phyloP scores from a whole-genome alignment of 139 green algal species.

The Dunaliella sp. region DNA sequence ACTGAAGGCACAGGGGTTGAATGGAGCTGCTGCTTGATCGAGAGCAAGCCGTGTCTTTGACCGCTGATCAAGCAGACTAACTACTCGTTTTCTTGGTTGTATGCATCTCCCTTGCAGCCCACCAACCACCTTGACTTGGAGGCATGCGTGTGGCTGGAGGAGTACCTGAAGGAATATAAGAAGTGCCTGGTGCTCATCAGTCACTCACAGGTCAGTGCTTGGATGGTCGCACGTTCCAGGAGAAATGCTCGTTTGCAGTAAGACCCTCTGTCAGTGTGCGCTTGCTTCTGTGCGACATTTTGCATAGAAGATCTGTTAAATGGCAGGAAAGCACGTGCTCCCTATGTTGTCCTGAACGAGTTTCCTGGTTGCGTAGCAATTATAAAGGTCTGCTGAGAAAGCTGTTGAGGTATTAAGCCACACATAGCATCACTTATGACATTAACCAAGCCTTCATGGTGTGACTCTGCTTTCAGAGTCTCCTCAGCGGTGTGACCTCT shows the following conservation, averaged over 20 bases:
- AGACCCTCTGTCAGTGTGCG: not conserved
- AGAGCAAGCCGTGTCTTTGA: not conserved
- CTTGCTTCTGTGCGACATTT: not conserved
- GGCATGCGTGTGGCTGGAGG: slow-evolving; percentile 96
- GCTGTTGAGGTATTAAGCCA: not conserved
- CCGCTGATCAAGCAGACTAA: not conserved
- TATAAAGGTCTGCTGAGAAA: not conserved
- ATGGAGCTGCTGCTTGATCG: not conserved
- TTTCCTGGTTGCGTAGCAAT: not conserved
- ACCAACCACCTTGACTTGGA: slow-evolving; percentile 80
- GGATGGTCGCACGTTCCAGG: not conserved
- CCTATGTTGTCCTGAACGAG: not conserved
- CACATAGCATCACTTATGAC: not conserved
- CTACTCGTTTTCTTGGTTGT: slow-evolving; percentile 15
- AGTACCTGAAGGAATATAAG: slow-evolving; percentile 78
- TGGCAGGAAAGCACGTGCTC: not conserved
- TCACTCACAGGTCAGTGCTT: slow-evolving; percentile 20
- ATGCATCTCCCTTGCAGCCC: slow-evolving; percentile 59
- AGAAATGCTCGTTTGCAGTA: not conserved
- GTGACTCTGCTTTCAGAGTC: not conserved
- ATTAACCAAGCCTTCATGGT: not conserved
- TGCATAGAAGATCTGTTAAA: not conserved
- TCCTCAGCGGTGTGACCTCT: not conserved
- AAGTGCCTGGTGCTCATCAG: slow-evolving; percentile 40
- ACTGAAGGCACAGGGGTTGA: not conserved